A percentile compares a stretch with the other conserved stretches of the same genome.
phyloP scores from a whole-genome alignment of 2,329 filamentous ascomycete species.

The Arthrocladium fulminans region DNA sequence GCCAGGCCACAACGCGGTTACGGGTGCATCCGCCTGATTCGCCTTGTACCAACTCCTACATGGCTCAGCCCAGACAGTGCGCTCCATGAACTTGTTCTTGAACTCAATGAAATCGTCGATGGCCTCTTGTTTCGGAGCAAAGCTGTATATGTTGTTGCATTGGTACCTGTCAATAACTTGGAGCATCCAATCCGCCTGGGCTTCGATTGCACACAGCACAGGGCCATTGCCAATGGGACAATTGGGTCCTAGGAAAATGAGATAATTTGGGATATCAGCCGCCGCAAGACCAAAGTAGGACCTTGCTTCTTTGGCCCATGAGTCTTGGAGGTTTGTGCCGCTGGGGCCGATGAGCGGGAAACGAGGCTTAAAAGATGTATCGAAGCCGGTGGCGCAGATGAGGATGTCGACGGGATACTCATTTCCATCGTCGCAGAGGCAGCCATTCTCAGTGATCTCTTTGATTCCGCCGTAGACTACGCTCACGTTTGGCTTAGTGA shows the following conservation, averaged over 20 bases:
- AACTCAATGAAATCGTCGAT: slow-evolving; percentile 17
- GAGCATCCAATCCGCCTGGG: slow-evolving; percentile 24
- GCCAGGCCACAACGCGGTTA: slow-evolving; percentile 19
- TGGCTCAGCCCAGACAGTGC: slow-evolving; percentile 12
- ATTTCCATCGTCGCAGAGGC: slow-evolving; percentile 14
- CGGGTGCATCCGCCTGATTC: slow-evolving; percentile 15
- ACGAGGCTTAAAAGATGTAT: slow-evolving; percentile 16
- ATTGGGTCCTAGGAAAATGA: slow-evolving; percentile 28
- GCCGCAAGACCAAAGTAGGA: slow-evolving; percentile 29
- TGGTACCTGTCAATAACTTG: slow-evolving; percentile 18
- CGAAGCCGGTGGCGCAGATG: slow-evolving; percentile 15
- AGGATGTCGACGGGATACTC: slow-evolving; percentile 20
- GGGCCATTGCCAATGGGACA: slow-evolving; percentile 25
- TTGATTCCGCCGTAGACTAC: slow-evolving; percentile 20
- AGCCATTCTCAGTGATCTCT: slow-evolving; percentile 12
- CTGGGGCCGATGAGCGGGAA: slow-evolving; percentile 13
- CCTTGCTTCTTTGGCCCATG: slow-evolving; percentile 26
- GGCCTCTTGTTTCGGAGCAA: slow-evolving; percentile 8
- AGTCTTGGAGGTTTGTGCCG: neutral
- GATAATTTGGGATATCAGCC: slow-evolving; percentile 27
- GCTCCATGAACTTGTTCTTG: slow-evolving; percentile 13
- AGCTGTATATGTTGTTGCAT: slow-evolving; percentile 12
- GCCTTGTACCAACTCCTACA: slow-evolving; percentile 18
- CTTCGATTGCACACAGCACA: slow-evolving; percentile 21
- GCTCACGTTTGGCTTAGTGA: slow-evolving; percentile 20